phyloP scores from a whole-genome alignment of 495 filamentous ascomycete genomes.

The Pseudoneurospora amorphoporcata region DNA sequence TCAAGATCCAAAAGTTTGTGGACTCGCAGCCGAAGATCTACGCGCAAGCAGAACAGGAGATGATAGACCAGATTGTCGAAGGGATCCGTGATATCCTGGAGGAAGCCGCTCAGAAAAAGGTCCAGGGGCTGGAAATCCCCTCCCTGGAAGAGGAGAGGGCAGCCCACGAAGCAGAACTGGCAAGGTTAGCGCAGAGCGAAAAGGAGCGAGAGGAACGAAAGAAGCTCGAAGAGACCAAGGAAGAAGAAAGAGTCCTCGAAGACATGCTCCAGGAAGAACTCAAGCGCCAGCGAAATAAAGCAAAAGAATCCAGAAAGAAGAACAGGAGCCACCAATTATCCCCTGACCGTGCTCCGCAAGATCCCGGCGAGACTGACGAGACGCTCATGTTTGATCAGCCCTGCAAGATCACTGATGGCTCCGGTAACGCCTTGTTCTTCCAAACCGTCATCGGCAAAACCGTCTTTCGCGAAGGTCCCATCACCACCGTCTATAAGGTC shows the following conservation, averaged over 20 bases:
- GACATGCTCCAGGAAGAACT: slow-evolving; percentile 71
- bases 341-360: slow-evolving; percentile 20
- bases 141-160: slow-evolving; percentile 87
- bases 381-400: slow-evolving; percentile 59
- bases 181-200: slow-evolving; percentile 38
- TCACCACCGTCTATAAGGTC: slow-evolving; percentile 55
- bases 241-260: slow-evolving; percentile 66
- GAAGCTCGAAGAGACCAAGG: slow-evolving; percentile 47
- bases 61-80: slow-evolving; percentile 81
- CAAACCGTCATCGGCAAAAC: slow-evolving; percentile 54
- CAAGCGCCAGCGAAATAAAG: slow-evolving; percentile 48
- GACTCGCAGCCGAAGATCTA: slow-evolving; percentile 60
- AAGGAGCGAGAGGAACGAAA: slow-evolving; percentile 37
- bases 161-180: slow-evolving; percentile 44
- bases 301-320: slow-evolving; percentile 44
- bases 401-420: slow-evolving; percentile 47
- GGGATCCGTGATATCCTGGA: slow-evolving; percentile 81
- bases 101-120: slow-evolving; percentile 66
- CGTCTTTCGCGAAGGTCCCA: slow-evolving; percentile 44
- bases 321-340: slow-evolving; percentile 21
- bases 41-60: slow-evolving; percentile 47
- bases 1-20: slow-evolving; percentile 59
- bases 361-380: slow-evolving; percentile 17
- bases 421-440: slow-evolving; percentile 48
- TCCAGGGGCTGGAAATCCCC: slow-evolving; percentile 61